phyloP scores from a whole-genome alignment of 2,329 filamentous ascomycete species.

The Blumeriella jaapii region DNA sequence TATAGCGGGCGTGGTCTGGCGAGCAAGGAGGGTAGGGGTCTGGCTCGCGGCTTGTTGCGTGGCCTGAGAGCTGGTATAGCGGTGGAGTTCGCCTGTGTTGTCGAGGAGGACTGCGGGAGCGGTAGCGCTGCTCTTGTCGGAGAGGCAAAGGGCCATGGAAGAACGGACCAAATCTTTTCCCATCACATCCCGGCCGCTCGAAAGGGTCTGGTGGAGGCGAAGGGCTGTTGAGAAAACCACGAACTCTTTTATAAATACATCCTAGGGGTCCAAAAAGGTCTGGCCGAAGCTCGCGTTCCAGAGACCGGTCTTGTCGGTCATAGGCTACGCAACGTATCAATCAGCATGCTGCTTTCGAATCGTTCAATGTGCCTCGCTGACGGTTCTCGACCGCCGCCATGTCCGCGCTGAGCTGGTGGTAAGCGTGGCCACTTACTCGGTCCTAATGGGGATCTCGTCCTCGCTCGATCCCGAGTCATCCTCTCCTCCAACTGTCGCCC shows the following conservation, averaged over 20 bases:
- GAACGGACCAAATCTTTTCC: too few relatives aligned
- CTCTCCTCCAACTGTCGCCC: constrained; percentile 10
- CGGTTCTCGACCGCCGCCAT: too few relatives aligned
- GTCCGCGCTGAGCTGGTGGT: constrained; percentile 1
- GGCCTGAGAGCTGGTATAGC: constrained; percentile 2
- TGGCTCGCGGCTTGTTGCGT: constrained; percentile 1
- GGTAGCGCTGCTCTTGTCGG: neutral
- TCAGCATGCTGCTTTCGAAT: too few relatives aligned
- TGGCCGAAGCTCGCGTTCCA: neutral
- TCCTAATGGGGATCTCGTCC: constrained; percentile 4
- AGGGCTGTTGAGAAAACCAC: too few relatives aligned
- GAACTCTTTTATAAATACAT: too few relatives aligned
- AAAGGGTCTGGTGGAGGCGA: too few relatives aligned
- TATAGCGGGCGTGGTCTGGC: constrained; percentile 3
- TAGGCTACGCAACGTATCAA: too few relatives aligned
- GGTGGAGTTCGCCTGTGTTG: constrained; percentile 6
- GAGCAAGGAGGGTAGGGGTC: constrained; percentile 3
- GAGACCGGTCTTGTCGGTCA: too few relatives aligned
- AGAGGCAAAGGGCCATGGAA: too few relatives aligned
- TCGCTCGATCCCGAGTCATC: constrained; percentile 2
- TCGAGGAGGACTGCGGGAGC: constrained; percentile 5
- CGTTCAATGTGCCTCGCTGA: too few relatives aligned
- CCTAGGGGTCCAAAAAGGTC: neutral
- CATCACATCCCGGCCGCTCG: too few relatives aligned
- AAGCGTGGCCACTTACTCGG: constrained; percentile 4